phyloP scores from a whole-genome alignment of 2,329 filamentous ascomycete species.

The Ceratocystis eucalypticola region DNA sequence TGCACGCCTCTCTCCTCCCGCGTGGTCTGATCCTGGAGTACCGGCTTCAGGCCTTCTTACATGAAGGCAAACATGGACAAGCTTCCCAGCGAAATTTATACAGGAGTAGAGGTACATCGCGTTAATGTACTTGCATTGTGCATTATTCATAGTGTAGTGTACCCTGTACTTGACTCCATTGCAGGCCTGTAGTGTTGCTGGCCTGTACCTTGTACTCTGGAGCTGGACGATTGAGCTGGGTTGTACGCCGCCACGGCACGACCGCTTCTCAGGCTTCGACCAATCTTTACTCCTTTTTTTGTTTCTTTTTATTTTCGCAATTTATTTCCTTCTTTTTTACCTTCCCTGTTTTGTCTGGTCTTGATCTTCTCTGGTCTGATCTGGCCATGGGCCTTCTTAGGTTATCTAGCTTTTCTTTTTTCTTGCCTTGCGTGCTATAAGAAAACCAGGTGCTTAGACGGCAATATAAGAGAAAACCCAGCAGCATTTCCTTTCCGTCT shows the following conservation, averaged over 20 bases:
- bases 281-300: constrained; percentile 4
- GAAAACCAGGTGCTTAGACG: neutral
- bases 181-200: neutral
- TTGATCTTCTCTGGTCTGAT: neutral
- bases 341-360: neutral
- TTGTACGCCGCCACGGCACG: neutral
- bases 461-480: neutral
- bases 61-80: neutral
- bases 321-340: neutral
- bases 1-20: neutral
- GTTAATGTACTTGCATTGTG: neutral
- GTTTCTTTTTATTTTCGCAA: neutral
- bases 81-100: neutral
- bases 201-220: neutral
- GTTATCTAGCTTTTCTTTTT: neutral
- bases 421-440: neutral
- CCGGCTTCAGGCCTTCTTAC: neutral
- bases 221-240: no score
- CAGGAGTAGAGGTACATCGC: neutral
- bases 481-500: no score
- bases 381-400: neutral
- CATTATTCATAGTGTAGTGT: neutral
- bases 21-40: neutral
- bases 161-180: neutral
- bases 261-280: neutral